Percentiles rank a stretch among this genome's conserved stretches.
Conservation (phyloP, 73 alveolate genomes). For the Tetrahymena malaccensis region DNA sequence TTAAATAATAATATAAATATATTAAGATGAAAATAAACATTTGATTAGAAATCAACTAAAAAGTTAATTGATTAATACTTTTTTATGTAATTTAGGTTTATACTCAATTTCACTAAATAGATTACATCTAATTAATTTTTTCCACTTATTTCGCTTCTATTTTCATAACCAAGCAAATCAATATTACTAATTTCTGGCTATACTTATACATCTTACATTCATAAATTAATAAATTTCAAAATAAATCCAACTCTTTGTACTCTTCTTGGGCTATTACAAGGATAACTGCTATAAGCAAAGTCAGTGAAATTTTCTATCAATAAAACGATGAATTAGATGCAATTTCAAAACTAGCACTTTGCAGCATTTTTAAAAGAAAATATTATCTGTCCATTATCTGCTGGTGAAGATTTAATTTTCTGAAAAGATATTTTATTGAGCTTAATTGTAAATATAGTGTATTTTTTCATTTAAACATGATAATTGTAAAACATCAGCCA, state of each 20-base stretch:
- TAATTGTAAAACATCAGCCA: neutral
- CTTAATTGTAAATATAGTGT: neutral
- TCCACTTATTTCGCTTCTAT: neutral
- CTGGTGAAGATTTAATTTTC: neutral
- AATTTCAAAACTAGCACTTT: neutral
- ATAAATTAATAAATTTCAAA: no score
- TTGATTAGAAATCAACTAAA: neutral
- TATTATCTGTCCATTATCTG: neutral
- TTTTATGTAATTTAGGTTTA: neutral
- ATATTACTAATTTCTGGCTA: neutral
- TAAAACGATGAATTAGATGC: neutral
- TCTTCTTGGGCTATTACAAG: neutral
- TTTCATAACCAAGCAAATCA: neutral
- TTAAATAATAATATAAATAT: no score
- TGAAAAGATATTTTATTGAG: neutral
- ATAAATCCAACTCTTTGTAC: neutral
- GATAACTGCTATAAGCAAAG: neutral
- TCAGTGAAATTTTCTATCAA: neutral
- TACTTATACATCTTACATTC: neutral
- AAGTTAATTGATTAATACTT: neutral
- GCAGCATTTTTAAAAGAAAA: neutral
- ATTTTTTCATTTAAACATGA: neutral
- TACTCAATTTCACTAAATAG: neutral
- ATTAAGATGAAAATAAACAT: neutral
- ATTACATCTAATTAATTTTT: neutral